Evolutionary conservation across 345 rosid genomes (phyloP).

Genomic region (Bruguiera sexangula): DNA sequence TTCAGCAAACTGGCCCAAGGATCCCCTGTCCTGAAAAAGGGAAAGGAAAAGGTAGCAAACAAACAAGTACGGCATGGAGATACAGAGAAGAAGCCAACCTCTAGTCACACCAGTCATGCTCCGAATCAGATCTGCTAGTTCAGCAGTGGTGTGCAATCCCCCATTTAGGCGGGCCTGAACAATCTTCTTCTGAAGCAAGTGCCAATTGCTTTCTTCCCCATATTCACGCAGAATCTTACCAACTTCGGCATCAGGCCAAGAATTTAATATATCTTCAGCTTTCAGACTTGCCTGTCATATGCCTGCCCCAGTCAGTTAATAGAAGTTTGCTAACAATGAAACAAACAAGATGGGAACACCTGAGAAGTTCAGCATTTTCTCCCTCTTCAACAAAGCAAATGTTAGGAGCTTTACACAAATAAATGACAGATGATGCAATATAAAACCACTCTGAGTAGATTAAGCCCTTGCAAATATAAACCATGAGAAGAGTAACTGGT

Average conservation of each 20-base stretch:
- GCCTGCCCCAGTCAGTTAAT: conserved; percentile 30
- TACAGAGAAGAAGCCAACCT: conserved; percentile 37
- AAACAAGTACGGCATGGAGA: not conserved
- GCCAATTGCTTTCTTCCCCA: conserved; percentile 90
- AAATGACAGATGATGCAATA: no score
- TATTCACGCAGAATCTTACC: conserved; percentile 72
- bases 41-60: not conserved
- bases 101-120: conserved; percentile 38
- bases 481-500: no score
- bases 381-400: not conserved
- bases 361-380: not conserved
- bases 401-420: no score
- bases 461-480: no score
- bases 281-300: conserved; percentile 61
- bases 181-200: conserved; percentile 58
- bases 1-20: not conserved
- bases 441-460: no score
- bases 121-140: conserved; percentile 63
- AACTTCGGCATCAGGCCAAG: conserved; percentile 80
- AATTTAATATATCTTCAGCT: conserved; percentile 81
- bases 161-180: conserved; percentile 59
- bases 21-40: not conserved
- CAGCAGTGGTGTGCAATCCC: conserved; percentile 83
- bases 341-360: not conserved
- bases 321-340: conserved; percentile 17